Evolutionary conservation across 1,284 basidiomycete species (phyloP).

Genomic region (Meripilus lineatus): DNA sequence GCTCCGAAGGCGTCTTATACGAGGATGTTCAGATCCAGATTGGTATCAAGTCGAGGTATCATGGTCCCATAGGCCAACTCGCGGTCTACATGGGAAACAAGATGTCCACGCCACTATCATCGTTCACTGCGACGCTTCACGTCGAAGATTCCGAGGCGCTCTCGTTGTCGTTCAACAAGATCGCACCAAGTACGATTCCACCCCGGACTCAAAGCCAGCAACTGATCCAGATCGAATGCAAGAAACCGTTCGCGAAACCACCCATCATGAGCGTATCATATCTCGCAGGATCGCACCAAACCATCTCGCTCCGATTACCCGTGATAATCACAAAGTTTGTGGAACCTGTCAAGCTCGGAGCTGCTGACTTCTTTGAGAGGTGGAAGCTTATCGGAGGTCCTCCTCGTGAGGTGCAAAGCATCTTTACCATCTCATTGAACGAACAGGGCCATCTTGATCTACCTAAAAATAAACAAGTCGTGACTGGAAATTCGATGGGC

Average conservation of each 20-base stretch:
- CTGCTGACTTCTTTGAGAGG: conserved; percentile 91
- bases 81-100: conserved; percentile 98
- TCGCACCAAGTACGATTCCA: conserved; percentile 76
- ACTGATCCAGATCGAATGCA: conserved; percentile 91
- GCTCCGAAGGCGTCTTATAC: conserved; percentile 86
- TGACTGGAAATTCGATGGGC: conserved; percentile 74
- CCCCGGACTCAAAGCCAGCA: conserved; percentile 90
- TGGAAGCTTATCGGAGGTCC: conserved; percentile 97
- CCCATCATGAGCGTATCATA: conserved; percentile 90
- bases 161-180: conserved; percentile 82
- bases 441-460: conserved; percentile 70
- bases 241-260: conserved; percentile 72
- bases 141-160: conserved; percentile 72
- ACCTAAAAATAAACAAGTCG: conserved; percentile 66
- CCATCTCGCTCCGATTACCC: conserved; percentile 81
- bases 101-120: conserved; percentile 78
- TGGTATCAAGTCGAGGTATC: conserved; percentile 94
- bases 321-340: conserved; percentile 90
- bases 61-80: conserved; percentile 86
- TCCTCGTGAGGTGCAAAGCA: conserved; percentile 85
- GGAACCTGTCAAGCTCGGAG: conserved; percentile 83
- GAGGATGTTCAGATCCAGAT: conserved; percentile 96
- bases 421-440: conserved; percentile 79
- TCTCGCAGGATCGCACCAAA: conserved; percentile 88
- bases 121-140: conserved; percentile 84